These are phyloP conservation scores for Drosera capensis DNA, from an alignment of 148 eudicot species.

Conservation along the genomic window DNA sequence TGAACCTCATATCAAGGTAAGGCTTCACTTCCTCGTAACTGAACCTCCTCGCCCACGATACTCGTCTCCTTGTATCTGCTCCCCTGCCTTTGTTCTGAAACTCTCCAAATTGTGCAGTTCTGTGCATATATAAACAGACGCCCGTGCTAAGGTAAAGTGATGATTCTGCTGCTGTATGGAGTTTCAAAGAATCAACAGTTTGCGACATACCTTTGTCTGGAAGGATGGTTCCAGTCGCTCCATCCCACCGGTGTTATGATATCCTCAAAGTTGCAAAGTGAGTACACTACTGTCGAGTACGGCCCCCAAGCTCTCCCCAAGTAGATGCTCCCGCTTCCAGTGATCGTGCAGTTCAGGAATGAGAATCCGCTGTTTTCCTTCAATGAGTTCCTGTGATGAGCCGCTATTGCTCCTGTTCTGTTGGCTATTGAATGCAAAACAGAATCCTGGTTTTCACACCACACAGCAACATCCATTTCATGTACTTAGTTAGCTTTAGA, in stretches of 20 bases:
- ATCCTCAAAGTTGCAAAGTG: conserved; percentile 41
- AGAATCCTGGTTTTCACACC: conserved; percentile 35
- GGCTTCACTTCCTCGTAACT: conserved; percentile 30
- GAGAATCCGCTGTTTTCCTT: conserved; percentile 71
- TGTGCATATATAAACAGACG: conserved; percentile 4
- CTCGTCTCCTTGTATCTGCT: conserved; percentile 36
- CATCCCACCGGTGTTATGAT: conserved; percentile 57
- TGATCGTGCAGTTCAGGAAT: conserved; percentile 59
- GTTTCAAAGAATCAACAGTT: neutral
- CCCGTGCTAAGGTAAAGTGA: neutral
- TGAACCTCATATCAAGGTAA: conserved; percentile 44
- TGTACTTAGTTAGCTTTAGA: neutral
- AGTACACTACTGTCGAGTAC: conserved; percentile 55
- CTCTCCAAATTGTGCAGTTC: conserved; percentile 75
- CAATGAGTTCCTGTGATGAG: conserved; percentile 47
- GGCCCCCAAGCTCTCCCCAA: conserved; percentile 93
- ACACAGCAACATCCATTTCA: neutral
- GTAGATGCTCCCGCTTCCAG: conserved; percentile 37
- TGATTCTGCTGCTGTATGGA: neutral
- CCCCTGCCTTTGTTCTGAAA: conserved; percentile 60
- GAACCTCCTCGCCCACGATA: conserved; percentile 48
- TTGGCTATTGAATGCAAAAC: conserved; percentile 41
- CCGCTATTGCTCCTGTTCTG: conserved; percentile 68
- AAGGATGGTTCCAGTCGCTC: conserved; percentile 60
- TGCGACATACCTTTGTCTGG: conserved; percentile 28